Evolutionary conservation across 352 stramenopile species (phyloP), one percentile per base, ranked within the genome.

Genomic region (Phytophthora sansomeana): DNA sequence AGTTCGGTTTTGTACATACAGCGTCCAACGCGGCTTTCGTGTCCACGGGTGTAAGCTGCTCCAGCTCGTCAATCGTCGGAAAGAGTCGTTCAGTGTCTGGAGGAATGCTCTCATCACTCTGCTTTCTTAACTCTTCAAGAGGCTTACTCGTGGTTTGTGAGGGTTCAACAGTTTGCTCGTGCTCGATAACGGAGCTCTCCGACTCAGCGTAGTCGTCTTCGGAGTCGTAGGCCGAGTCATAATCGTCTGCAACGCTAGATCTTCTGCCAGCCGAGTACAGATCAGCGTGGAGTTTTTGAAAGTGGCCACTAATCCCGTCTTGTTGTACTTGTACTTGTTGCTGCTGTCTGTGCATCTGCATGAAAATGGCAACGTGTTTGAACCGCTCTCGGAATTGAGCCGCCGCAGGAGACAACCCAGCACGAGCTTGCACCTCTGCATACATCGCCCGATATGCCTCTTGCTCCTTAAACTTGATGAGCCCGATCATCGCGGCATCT

Each of bases 391-490:
- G 84, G 47, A 92, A 86, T 13, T 85, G 77, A 44, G 75, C 67
- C 0, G 78, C 78, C 1, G 78, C 61, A 4, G 77, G 77, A 3
- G 78, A 90, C n/a, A 93, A 54, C 6, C 61, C 68, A 16, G 77
- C 55, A 21, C 64, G 67, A 1, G 68, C 72, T 54, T 90, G 77
- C 9, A 74, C 70, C n/a, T 85, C 64, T 5, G 77, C 69, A 13
- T 61, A 71, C 17, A 75, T 13, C 28, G 72, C 72, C 0, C 69
- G 64, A 30, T 75, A 54, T 5, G 38, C 74, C 4, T 78, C 74
- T 26, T 81, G 87, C 67, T 93, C 80, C 39, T 90, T 85, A 63
- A 71, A 90, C 64, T 78, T 78, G 69, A 93, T 90, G 13, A 91
- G 67, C 8, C 76, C 72, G 21, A 87, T 43, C 59, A 93, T 78